phyloP scores from a whole-genome alignment of 352 stramenopile genomes.

The Phytopythium chamaehyphon region DNA sequence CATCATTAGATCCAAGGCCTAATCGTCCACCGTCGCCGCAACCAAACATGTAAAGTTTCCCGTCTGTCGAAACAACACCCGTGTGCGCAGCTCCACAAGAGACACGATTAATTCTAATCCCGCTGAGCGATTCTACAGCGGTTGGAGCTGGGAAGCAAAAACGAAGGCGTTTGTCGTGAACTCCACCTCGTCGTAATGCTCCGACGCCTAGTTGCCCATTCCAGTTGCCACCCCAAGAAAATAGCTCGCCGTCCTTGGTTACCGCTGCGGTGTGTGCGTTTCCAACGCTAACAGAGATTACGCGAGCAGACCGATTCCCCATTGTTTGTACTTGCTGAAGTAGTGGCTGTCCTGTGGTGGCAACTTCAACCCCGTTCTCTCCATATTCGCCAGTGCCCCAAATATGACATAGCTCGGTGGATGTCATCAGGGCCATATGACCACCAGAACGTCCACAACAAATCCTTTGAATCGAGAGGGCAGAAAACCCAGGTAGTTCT shows the following conservation, averaged over 20 bases:
- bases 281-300: slow-evolving; percentile 45
- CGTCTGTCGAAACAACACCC: slow-evolving; percentile 45
- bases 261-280: slow-evolving; percentile 58
- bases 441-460: slow-evolving; percentile 40
- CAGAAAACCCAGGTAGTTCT: slow-evolving; percentile 24
- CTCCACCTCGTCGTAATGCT: slow-evolving; percentile 44
- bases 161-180: slow-evolving; percentile 40
- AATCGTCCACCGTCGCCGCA: slow-evolving; percentile 89
- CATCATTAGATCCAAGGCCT: slow-evolving; percentile 59
- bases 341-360: neutral
- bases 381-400: slow-evolving; percentile 63
- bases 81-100: slow-evolving; percentile 89
- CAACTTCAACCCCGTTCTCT: slow-evolving; percentile 32
- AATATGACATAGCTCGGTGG: slow-evolving; percentile 37
- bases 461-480: slow-evolving; percentile 21
- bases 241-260: slow-evolving; percentile 46
- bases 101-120: slow-evolving; percentile 52
- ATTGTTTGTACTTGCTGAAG: slow-evolving; percentile 3
- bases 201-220: slow-evolving; percentile 68
- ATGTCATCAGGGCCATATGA: slow-evolving; percentile 40
- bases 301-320: neutral
- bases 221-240: slow-evolving; percentile 64
- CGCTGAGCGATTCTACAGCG: slow-evolving; percentile 39
- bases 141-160: slow-evolving; percentile 67
- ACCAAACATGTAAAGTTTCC: slow-evolving; percentile 80